Percentiles rank a stretch among this genome's conserved stretches.
Evolutionary conservation across 306 rosid genomes (phyloP).

Genomic region (Fragaria vesca): DNA sequence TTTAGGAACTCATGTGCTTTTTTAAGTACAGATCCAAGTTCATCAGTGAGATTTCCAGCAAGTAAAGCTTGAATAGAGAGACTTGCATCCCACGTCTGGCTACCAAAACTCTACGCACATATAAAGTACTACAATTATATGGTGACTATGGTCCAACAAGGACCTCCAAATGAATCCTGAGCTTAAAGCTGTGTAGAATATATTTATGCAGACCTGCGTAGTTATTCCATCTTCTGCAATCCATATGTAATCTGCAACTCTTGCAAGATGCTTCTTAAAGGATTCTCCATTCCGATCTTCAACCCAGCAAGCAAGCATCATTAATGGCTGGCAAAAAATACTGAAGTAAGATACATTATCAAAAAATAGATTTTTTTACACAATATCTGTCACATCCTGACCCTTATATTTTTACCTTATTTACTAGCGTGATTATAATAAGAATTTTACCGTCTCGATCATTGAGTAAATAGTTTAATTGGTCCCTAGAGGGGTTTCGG

Average conservation of each 20-base stretch:
- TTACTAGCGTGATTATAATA: too few species aligned
- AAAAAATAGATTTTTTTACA: background rate
- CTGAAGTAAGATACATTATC: background rate
- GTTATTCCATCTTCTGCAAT: conserved; percentile 43
- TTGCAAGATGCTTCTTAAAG: conserved; percentile 34
- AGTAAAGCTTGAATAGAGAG: conserved; percentile 32
- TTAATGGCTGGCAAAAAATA: conserved; percentile 6
- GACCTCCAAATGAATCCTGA: background rate
- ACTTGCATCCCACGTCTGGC: conserved; percentile 34
- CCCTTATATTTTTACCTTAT: too few species aligned
- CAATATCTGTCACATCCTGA: too few species aligned
- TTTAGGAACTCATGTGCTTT: conserved; percentile 36
- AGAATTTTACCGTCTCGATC: too few species aligned
- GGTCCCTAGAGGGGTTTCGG: too few species aligned
- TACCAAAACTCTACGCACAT: conserved; percentile 21
- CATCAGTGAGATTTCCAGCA: conserved; percentile 30
- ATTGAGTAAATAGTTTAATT: too few species aligned
- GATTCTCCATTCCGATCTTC: conserved; percentile 34
- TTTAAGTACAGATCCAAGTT: conserved; percentile 18
- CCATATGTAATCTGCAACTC: conserved; percentile 28
- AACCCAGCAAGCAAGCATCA: conserved; percentile 32
- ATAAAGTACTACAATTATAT: background rate
- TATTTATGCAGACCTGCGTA: conserved; percentile 20
- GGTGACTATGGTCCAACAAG: background rate
- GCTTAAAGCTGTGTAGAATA: background rate